Conservation (phyloP, 2,329 filamentous ascomycete genomes). For the Ustulina deusta region DNA sequence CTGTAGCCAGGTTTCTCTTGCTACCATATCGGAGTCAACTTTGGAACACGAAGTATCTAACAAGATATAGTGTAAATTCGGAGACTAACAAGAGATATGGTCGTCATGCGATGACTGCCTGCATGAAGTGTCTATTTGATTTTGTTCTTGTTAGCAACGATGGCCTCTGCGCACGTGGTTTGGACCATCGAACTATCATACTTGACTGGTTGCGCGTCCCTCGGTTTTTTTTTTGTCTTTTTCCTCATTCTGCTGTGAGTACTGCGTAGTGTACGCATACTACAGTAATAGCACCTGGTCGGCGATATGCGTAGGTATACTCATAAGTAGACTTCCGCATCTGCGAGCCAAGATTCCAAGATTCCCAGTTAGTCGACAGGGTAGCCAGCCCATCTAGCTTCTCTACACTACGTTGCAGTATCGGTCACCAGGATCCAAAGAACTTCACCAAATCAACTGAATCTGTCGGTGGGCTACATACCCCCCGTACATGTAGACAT, state of each 20-base stretch:
- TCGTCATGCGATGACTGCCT: slow-evolving; percentile 4
- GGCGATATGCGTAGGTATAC: slow-evolving; percentile 11
- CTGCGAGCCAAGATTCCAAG: slow-evolving; percentile 8
- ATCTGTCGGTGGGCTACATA: background rate
- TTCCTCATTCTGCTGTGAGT: background rate
- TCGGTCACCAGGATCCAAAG: background rate
- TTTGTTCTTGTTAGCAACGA: background rate
- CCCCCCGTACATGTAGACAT: no score
- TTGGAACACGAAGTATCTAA: slow-evolving; percentile 1
- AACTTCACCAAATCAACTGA: background rate
- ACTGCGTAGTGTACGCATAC: background rate
- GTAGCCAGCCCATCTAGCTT: background rate
- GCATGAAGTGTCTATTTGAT: background rate
- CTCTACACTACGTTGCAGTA: background rate
- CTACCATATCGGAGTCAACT: background rate
- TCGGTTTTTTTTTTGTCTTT: background rate
- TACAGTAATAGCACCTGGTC: background rate
- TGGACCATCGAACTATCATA: background rate
- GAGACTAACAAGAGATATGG: background rate
- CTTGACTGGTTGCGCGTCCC: background rate
- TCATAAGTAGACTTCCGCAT: background rate
- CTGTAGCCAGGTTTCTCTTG: background rate
- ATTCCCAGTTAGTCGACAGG: slow-evolving; percentile 3
- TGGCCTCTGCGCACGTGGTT: background rate
- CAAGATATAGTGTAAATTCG: slow-evolving; percentile 2